Conservation (phyloP, 1,284 basidiomycete genomes). For the Stereum hirsutum region DNA sequence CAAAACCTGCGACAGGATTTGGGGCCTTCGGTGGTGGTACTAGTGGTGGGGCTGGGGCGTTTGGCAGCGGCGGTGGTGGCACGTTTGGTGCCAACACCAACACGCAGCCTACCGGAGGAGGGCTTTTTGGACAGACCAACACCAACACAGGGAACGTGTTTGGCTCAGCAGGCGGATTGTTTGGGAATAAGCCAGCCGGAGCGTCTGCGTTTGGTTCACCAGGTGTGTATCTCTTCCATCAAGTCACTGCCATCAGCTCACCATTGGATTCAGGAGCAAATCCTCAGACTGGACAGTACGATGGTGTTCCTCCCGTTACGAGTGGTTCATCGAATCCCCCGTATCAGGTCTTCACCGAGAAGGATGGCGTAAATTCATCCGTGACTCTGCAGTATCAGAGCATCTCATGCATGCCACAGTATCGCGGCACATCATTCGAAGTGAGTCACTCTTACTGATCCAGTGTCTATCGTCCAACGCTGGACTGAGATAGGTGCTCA, state of each 20-base stretch:
- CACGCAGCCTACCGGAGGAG: conserved; percentile 8
- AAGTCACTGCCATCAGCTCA: background rate
- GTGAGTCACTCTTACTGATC: conserved; percentile 28
- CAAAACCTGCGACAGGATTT: conserved; percentile 61
- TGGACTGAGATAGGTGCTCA: too few species aligned
- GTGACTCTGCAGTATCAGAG: conserved; percentile 57
- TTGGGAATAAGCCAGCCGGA: conserved; percentile 21
- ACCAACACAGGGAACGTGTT: conserved; percentile 15
- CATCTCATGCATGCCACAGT: conserved; percentile 65
- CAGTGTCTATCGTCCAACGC: too few species aligned
- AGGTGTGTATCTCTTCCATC: background rate
- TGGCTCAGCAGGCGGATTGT: conserved; percentile 23
- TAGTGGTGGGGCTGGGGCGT: conserved; percentile 31
- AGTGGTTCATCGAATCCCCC: conserved; percentile 55
- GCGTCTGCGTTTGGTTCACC: conserved; percentile 15
- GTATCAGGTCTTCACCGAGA: conserved; percentile 46
- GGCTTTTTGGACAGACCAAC: conserved; percentile 17
- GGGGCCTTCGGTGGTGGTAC: conserved; percentile 53
- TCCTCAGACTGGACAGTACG: conserved; percentile 15
- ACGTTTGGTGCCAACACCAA: conserved; percentile 18
- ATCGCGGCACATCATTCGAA: conserved; percentile 64
- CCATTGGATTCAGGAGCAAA: conserved; percentile 7
- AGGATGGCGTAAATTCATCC: conserved; percentile 36
- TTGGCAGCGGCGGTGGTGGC: conserved; percentile 23
- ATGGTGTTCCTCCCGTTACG: conserved; percentile 38